A percentile compares a stretch with the other conserved stretches of the same genome.
phyloP scores from a whole-genome alignment of 192 early-diverging fungal genomes.

The Geosiphon pyriformis region DNA sequence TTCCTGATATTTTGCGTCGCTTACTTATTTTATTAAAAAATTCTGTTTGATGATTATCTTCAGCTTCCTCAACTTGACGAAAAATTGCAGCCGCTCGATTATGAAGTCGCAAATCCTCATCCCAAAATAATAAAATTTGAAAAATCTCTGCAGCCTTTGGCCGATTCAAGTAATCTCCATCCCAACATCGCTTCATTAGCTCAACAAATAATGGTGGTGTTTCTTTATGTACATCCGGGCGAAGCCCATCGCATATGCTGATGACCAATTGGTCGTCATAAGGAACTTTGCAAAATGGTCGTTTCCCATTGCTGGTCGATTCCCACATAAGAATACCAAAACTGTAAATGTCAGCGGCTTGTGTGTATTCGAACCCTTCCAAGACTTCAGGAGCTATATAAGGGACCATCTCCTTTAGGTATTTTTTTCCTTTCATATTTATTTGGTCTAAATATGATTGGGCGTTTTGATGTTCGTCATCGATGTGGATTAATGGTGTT shows the following conservation, averaged over 20 bases:
- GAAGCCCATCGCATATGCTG: background rate
- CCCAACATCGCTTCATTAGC: background rate
- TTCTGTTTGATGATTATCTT: too few species aligned
- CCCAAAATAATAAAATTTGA: background rate
- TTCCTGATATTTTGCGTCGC: too few species aligned
- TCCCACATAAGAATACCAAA: constrained; percentile 9
- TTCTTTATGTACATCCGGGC: background rate
- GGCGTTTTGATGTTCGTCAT: too few species aligned
- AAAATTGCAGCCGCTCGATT: too few species aligned
- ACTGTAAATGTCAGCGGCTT: constrained; percentile 16
- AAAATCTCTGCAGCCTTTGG: background rate
- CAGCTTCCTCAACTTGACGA: too few species aligned
- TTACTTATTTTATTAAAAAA: too few species aligned
- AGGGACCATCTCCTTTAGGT: too few species aligned
- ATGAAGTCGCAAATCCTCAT: too few species aligned
- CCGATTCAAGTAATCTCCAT: background rate
- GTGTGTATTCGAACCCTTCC: background rate
- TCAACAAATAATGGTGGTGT: background rate
- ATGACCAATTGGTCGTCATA: background rate
- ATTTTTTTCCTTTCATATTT: too few species aligned
- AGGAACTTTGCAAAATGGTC: background rate
- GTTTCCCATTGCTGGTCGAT: background rate
- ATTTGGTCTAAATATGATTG: too few species aligned
- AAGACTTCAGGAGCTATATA: constrained; percentile 13
- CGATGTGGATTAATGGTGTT: too few species aligned